Conservation (phyloP, 1,284 basidiomycete genomes). For the Papiliotrema fonsecae region DNA sequence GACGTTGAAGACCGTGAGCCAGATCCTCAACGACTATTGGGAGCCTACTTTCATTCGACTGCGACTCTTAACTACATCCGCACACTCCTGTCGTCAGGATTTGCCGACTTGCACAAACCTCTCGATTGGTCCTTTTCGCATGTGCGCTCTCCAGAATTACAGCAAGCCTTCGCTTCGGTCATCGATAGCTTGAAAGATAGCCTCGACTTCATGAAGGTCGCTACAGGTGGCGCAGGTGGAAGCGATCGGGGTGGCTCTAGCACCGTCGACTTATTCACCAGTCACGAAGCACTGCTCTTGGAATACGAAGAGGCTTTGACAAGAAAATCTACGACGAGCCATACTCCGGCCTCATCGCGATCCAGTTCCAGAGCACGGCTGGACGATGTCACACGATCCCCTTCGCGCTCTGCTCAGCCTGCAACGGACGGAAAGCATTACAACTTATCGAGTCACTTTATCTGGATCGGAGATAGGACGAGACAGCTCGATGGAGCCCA, state of each 20-base stretch:
- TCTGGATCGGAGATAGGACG: slow-evolving; percentile 98
- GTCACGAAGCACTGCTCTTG: slow-evolving; percentile 90
- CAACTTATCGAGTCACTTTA: slow-evolving; percentile 72
- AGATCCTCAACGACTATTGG: slow-evolving; percentile 76
- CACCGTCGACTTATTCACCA: slow-evolving; percentile 91
- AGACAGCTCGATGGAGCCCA: slow-evolving; percentile 88
- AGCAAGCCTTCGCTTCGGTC: slow-evolving; percentile 77
- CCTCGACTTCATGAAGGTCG: slow-evolving; percentile 75
- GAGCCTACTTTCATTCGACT: slow-evolving; percentile 91
- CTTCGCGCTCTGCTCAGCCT: slow-evolving; percentile 14
- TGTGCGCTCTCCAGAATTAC: slow-evolving; percentile 73
- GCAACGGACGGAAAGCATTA: slow-evolving; percentile 27
- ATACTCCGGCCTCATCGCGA: slow-evolving; percentile 26
- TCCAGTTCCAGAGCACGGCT: slow-evolving; percentile 17
- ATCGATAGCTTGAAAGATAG: slow-evolving; percentile 81
- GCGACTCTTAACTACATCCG: slow-evolving; percentile 92
- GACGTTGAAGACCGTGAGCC: slow-evolving; percentile 67
- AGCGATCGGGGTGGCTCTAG: slow-evolving; percentile 63
- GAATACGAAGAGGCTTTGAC: slow-evolving; percentile 92
- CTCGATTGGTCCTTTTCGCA: slow-evolving; percentile 88
- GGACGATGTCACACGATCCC: slow-evolving; percentile 21
- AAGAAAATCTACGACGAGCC: slow-evolving; percentile 44
- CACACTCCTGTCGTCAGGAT: slow-evolving; percentile 79
- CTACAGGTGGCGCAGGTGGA: slow-evolving; percentile 63
- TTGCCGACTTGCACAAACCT: slow-evolving; percentile 86